These are phyloP conservation scores for Lactarius quietus DNA, from an alignment of 768 basidiomycete species.

Conservation along the genomic window DNA sequence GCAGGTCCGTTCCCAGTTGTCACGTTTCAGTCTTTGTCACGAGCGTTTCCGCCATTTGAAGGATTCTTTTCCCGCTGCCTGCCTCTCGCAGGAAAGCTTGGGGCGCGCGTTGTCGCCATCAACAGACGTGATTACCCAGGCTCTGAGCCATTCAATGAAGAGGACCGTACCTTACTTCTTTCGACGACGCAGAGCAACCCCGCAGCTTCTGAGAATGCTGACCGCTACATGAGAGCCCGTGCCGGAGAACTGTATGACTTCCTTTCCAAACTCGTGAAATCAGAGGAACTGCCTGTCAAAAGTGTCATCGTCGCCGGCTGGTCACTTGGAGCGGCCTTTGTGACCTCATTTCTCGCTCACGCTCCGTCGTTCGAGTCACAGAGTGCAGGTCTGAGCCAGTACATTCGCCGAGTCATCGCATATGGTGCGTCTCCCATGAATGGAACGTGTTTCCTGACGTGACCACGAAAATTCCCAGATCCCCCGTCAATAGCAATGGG, in stretches of 20 bases:
- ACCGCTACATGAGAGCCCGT: background rate
- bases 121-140: slow-evolving; percentile 3
- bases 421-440: slow-evolving; percentile 5
- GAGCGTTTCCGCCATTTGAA: background rate
- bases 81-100: background rate
- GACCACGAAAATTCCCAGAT: background rate
- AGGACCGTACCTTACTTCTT: background rate
- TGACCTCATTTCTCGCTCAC: background rate
- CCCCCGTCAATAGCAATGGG: background rate
- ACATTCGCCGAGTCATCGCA: background rate
- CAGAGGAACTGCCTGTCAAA: background rate
- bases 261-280: background rate
- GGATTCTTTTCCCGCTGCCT: background rate
- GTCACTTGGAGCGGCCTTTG: background rate
- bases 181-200: background rate
- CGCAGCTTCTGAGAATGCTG: background rate
- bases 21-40: background rate
- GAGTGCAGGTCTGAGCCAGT: background rate
- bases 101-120: background rate
- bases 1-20: background rate
- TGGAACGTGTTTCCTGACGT: background rate
- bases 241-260: background rate
- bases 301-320: background rate
- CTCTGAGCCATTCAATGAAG: background rate
- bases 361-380: background rate